Base-by-base conservation (phyloP, 768 basidiomycete species). In the Pulveroboletus sp. region DNA sequence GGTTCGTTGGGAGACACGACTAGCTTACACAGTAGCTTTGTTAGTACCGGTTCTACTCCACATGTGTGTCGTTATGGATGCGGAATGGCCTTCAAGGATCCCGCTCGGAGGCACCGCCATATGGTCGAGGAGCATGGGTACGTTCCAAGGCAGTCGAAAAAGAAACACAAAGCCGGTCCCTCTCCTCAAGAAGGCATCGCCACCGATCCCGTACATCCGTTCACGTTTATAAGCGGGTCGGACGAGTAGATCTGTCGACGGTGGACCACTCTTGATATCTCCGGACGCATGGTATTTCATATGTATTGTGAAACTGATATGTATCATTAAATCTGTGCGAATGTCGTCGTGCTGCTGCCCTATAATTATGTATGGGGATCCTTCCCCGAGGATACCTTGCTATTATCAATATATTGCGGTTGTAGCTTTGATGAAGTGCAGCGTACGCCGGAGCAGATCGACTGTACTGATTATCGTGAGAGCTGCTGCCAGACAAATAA, bases 71-170 rank as follows among this genome's bases (percentile, higher is more conserved):
- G 69, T 18, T 80, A 68, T 49, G 64, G 63, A 13, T 85, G 84
- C 53, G 73, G 69, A 10, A 71, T 73, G 55, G 64, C 67, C 13
- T 86, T 84, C 71, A 82, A 78, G 46, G 84, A 86, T 57, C 82
- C 82, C 15, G 82, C 84, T 5, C 73, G 82, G 46, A 70, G 82
- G 39, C 81, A 82, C 55, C 71, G 80, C 33, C 84, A 84, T 62
- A 76, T 80, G 66, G 71, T 76, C 17, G 69, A 74, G 10, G 67
- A 61, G 17, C 82, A 84, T 55, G 72, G 73, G 18, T 79, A 83
- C 51, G 46, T 74, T 17, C 76, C 80, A 3, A 73, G 70, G 40
- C 67, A 73, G 26, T 72, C 69, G 35, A 64, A 73, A 49, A 76
- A 71, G 61, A 78, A 76, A 54, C 72, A 73, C 31, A 71, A 70